Evolutionary conservation across 2,329 filamentous ascomycete genomes (phyloP).

Genomic region (Cytospora mali): DNA sequence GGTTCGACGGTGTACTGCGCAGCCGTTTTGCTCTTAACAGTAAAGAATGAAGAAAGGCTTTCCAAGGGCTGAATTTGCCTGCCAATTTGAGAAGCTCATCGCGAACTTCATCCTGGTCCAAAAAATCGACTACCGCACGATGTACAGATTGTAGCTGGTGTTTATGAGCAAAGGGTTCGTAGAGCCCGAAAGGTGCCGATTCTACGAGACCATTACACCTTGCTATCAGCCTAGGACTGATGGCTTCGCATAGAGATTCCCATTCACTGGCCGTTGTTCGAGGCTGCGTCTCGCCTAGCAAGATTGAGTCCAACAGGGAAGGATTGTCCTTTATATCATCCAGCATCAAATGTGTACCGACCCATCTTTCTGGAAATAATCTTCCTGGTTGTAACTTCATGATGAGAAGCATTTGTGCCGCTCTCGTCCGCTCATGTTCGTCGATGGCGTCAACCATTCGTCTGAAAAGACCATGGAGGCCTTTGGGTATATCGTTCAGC

Average conservation of each 20-base stretch:
- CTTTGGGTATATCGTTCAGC: neutral
- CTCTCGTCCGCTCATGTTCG: neutral
- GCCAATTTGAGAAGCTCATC: neutral
- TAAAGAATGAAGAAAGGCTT: neutral
- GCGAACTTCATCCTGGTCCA: neutral
- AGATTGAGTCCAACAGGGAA: neutral
- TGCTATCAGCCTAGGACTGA: neutral
- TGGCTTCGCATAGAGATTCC: neutral
- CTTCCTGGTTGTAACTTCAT: neutral
- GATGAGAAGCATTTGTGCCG: constrained; percentile 1
- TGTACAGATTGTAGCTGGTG: neutral
- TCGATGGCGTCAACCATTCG: constrained; percentile 8
- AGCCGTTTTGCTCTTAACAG: too few relatives aligned
- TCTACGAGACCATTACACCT: constrained; percentile 13
- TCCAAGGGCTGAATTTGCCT: constrained; percentile 2
- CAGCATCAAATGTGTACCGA: neutral
- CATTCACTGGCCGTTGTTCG: neutral
- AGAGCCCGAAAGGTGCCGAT: neutral
- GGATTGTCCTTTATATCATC: constrained; percentile 3
- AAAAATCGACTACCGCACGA: constrained; percentile 9
- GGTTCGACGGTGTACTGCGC: too few relatives aligned
- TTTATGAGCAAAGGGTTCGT: neutral
- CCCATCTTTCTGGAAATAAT: too few relatives aligned
- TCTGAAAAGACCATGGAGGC: neutral
- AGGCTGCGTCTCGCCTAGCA: neutral